Evolutionary conservation across 192 early-diverging fungal genomes (phyloP), one percentile per base, ranked within the genome.

Genomic region (Kickxella alabastrina): DNA sequence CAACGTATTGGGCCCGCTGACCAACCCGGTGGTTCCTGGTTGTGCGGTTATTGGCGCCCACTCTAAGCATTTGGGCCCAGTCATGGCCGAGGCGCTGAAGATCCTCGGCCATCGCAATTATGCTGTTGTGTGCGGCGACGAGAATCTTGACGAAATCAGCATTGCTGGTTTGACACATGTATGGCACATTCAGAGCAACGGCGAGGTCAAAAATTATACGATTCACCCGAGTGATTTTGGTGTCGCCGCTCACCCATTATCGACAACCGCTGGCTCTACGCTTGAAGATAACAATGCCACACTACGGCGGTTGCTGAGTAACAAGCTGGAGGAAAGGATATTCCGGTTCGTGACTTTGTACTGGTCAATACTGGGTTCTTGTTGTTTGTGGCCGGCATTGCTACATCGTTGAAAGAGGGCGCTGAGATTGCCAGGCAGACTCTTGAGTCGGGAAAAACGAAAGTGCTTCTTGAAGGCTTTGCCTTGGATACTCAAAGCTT

Each of bases 1-100:
- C 77, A 98, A 98, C 54, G 52, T 96, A 31, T 74, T 97, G 13
- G 95, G 95, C 0, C 95, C 95, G 5, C 65, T 98, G 59, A 89
- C 78, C 35, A 97, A 94, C 54, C 96, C 96, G 9, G 89, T 92
- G 1, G 64, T 64, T 28, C 93, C 96, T 1, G 65, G 62, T 15
- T 77, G 87, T 22, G 80, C 87, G 17, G 84, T 98, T 2, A 85
- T 97, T 3, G 96, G 96, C 23, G 94, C 97, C 15, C 84, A 90
- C 64, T 87, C 91, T 0, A 80, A 82, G 35, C 21, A 63, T 6
- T 50, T n/a, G n/a, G n/a, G n/a, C n/a, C n/a, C n/a, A n/a, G n/a
- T n/a, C n/a, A n/a, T n/a, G n/a, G n/a, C n/a, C 12, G 79, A 93
- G 61, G 85, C 92, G 6, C 77, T 98, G 51, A 71, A 65, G 34